A percentile compares a stretch with the other conserved stretches of the same genome.
Conservation (phyloP, 2,329 filamentous ascomycete genomes). For the Diaporthe caulivora region DNA sequence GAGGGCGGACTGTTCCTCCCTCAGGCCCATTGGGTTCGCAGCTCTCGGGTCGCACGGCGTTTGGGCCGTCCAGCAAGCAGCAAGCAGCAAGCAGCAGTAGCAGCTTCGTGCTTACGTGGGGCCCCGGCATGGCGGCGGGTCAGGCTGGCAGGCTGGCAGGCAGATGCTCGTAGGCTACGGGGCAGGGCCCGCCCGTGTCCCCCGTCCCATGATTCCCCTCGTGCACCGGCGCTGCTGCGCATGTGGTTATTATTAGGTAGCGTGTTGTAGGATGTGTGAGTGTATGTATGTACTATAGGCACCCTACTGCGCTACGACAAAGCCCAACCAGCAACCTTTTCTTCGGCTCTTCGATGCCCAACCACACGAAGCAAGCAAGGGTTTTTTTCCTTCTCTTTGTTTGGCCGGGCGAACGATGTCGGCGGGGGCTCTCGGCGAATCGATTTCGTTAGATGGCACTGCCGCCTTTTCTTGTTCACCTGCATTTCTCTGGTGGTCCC, state of each 20-base stretch:
- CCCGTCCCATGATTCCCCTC: conserved; percentile 19
- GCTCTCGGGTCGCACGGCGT: conserved; percentile 23
- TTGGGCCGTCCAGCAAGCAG: conserved; percentile 23
- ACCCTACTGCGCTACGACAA: conserved; percentile 5
- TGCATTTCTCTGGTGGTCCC: neutral
- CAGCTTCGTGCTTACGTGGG: conserved; percentile 18
- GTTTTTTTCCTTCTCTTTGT: neutral
- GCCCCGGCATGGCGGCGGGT: neutral
- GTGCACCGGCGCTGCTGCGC: conserved; percentile 3
- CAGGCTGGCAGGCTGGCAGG: neutral
- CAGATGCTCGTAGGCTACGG: no score
- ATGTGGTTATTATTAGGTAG: conserved; percentile 21
- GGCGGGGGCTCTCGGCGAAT: conserved; percentile 22
- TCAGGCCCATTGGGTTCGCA: conserved; percentile 30
- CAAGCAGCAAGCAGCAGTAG: neutral
- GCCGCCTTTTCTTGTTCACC: conserved; percentile 3
- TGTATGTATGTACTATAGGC: conserved; percentile 4
- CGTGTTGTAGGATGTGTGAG: neutral
- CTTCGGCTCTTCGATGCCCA: conserved; percentile 8
- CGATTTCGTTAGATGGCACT: conserved; percentile 3
- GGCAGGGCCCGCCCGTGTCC: neutral
- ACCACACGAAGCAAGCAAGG: neutral
- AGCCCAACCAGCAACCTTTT: conserved; percentile 20
- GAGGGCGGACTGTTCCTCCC: conserved; percentile 7
- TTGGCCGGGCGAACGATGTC: conserved; percentile 27